Conservation (phyloP, 345 rosid species). For the Citrus inodora region DNA sequence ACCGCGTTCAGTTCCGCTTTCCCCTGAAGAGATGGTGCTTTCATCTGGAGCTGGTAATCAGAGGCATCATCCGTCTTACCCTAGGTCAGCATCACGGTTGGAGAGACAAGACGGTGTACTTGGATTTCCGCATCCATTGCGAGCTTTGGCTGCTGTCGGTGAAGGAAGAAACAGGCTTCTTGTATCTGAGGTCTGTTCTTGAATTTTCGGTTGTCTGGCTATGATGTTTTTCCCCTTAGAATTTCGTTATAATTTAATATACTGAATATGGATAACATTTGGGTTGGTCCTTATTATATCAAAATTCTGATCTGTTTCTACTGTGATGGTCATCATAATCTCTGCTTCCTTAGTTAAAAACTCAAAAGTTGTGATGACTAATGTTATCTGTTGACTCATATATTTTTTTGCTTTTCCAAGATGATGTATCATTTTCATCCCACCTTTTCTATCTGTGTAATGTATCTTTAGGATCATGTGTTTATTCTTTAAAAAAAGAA, state of each 20-base stretch:
- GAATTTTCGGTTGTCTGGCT: not conserved
- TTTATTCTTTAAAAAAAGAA: not conserved
- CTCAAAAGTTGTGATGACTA: not conserved
- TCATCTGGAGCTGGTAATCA: slow-evolving; percentile 52
- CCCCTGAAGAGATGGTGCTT: slow-evolving; percentile 40
- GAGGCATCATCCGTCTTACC: slow-evolving; percentile 40
- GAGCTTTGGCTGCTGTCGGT: slow-evolving; percentile 50
- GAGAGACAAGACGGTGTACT: slow-evolving; percentile 57
- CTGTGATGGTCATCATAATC: not conserved
- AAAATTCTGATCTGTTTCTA: not conserved
- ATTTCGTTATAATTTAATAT: not conserved
- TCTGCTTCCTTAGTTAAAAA: not conserved
- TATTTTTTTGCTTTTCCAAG: not conserved
- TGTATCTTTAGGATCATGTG: not conserved
- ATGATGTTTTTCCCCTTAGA: slow-evolving; percentile 7
- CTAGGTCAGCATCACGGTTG: slow-evolving; percentile 52
- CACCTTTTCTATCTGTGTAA: not conserved
- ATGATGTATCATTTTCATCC: not conserved
- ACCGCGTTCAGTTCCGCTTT: slow-evolving; percentile 33
- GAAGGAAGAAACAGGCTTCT: slow-evolving; percentile 72
- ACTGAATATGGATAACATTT: not conserved
- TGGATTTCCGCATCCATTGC: slow-evolving; percentile 54
- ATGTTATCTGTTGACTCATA: not conserved
- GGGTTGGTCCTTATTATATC: not conserved
- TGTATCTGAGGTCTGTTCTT: slow-evolving; percentile 71